Percentiles rank a stretch among this genome's conserved stretches.
Conservation (phyloP, 495 filamentous ascomycete species). For the Penicillium chermesinum region DNA sequence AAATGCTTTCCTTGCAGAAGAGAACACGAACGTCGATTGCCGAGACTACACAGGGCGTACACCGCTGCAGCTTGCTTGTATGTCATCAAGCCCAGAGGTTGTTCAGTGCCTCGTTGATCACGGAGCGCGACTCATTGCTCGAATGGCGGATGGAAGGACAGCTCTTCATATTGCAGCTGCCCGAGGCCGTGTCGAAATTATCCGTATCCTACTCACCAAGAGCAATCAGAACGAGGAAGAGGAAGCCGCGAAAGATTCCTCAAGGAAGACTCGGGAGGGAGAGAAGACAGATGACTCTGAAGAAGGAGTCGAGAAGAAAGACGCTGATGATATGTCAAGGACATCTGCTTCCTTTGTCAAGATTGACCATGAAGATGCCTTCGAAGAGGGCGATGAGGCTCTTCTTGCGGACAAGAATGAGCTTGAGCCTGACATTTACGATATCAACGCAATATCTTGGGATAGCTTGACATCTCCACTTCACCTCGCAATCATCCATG, state of each 20-base stretch:
- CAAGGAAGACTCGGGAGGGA: slow-evolving; percentile 19
- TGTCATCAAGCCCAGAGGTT: slow-evolving; percentile 59
- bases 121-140: slow-evolving; percentile 64
- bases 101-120: slow-evolving; percentile 66
- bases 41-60: slow-evolving; percentile 78
- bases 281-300: background rate
- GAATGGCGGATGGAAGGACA: slow-evolving; percentile 71
- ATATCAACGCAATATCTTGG: slow-evolving; percentile 71
- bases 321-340: slow-evolving; percentile 35
- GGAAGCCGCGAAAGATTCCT: slow-evolving; percentile 27
- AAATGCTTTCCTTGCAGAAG: slow-evolving; percentile 59
- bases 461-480: slow-evolving; percentile 64
- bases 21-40: slow-evolving; percentile 54
- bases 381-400: slow-evolving; percentile 23
- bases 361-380: slow-evolving; percentile 41
- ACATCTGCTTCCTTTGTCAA: slow-evolving; percentile 65
- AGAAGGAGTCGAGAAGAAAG: slow-evolving; percentile 6
- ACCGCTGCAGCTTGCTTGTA: slow-evolving; percentile 69
- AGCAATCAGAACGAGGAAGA: slow-evolving; percentile 62
- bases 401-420: slow-evolving; percentile 48
- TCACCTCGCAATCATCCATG: slow-evolving; percentile 70
- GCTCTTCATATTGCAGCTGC: slow-evolving; percentile 73
- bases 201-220: slow-evolving; percentile 62
- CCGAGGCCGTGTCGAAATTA: slow-evolving; percentile 61
- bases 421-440: slow-evolving; percentile 69